Evolutionary conservation across 73 alveolate species (phyloP).

Genomic region (Paramecium bursaria): DNA sequence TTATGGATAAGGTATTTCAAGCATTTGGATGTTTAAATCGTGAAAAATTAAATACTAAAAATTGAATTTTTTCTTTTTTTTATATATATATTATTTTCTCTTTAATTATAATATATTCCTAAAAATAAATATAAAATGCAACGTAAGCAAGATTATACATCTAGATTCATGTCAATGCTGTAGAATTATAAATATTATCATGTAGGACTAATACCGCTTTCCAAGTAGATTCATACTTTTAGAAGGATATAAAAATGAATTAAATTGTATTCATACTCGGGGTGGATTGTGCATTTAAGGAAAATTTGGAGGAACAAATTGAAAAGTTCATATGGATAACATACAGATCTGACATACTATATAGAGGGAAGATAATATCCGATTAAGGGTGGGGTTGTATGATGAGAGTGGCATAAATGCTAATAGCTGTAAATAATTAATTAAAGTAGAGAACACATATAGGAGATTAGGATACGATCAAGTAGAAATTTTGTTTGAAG

Average conservation of each 20-base stretch:
- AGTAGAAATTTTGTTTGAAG: neutral
- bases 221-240: constrained; percentile 13
- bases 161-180: too few relatives aligned
- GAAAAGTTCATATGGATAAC: constrained; percentile 29
- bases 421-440: constrained; percentile 22
- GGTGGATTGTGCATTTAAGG: constrained; percentile 2
- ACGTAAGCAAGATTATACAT: too few relatives aligned
- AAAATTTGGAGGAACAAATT: neutral
- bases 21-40: constrained; percentile 66
- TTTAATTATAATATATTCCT: too few relatives aligned
- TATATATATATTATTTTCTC: too few relatives aligned
- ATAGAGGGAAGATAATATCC: constrained; percentile 7
- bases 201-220: constrained; percentile 49
- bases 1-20: constrained; percentile 65
- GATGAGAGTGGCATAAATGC: constrained; percentile 55
- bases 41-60: constrained; percentile 46
- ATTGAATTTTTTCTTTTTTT: too few relatives aligned
- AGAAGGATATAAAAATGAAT: constrained; percentile 14
- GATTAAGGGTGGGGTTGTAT: constrained; percentile 63
- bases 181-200: too few relatives aligned
- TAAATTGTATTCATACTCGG: constrained; percentile 13
- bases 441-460: neutral
- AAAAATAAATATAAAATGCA: too few relatives aligned
- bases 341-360: constrained; percentile 25
- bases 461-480: neutral